These are phyloP conservation scores for Castanea crenata DNA, from an alignment of 306 rosid genomes.

Conservation along the genomic window DNA sequence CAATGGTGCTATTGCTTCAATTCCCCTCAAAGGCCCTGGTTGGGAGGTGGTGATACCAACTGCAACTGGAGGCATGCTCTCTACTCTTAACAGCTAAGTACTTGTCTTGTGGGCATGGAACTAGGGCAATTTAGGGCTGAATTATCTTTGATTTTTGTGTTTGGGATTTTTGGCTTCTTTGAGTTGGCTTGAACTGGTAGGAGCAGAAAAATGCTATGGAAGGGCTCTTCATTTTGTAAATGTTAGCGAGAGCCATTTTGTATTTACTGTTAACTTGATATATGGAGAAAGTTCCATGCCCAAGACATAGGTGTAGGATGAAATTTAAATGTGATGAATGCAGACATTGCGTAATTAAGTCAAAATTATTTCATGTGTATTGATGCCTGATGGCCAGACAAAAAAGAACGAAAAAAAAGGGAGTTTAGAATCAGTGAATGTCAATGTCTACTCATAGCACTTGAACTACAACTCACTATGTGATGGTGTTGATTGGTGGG, in stretches of 20 bases:
- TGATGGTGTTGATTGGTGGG: too few species aligned
- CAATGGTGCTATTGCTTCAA: constrained; percentile 7
- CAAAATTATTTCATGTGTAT: background rate
- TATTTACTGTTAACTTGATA: background rate
- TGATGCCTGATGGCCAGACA: background rate
- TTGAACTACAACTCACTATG: too few species aligned
- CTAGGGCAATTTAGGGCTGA: background rate
- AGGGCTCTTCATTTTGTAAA: constrained; percentile 34
- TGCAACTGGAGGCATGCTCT: constrained; percentile 76
- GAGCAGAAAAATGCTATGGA: background rate
- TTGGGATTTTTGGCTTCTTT: background rate
- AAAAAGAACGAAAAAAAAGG: too few species aligned
- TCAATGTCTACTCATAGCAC: too few species aligned
- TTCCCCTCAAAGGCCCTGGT: constrained; percentile 85
- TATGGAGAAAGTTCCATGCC: background rate
- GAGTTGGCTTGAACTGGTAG: background rate
- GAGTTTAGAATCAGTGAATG: too few species aligned
- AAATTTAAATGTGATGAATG: background rate
- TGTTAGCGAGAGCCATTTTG: constrained; percentile 8
- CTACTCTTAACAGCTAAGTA: constrained; percentile 68
- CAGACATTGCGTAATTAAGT: background rate
- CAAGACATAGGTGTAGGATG: background rate
- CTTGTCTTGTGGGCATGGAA: background rate
- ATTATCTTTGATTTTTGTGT: too few species aligned
- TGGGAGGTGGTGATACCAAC: constrained; percentile 95